These are phyloP conservation scores for Lipomyces kockii DNA, from an alignment of 805 yeast genomes.

Conservation along the genomic window DNA sequence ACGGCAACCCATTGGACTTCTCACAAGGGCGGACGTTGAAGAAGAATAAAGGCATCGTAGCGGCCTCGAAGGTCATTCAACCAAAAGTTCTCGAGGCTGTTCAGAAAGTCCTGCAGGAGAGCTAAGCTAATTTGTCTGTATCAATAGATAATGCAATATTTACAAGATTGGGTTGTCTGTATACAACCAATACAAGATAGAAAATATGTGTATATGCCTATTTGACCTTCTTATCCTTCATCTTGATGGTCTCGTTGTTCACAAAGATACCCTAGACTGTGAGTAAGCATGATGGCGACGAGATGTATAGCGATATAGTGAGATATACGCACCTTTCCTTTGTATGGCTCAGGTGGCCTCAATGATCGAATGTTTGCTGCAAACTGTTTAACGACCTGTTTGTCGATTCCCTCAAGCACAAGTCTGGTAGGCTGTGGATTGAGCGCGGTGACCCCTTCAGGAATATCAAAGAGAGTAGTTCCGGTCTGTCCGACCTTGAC, in stretches of 20 bases:
- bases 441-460: slow-evolving; percentile 71
- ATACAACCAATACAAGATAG: slow-evolving; percentile 5
- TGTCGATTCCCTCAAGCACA: slow-evolving; percentile 82
- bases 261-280: slow-evolving; percentile 72
- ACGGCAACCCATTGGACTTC: slow-evolving; percentile 75
- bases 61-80: slow-evolving; percentile 52
- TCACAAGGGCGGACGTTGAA: slow-evolving; percentile 79
- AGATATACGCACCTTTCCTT: slow-evolving; percentile 64
- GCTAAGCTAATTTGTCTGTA: not conserved
- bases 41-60: slow-evolving; percentile 89
- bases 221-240: slow-evolving; percentile 93
- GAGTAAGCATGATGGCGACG: not conserved
- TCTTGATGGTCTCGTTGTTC: slow-evolving; percentile 84
- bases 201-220: slow-evolving; percentile 44
- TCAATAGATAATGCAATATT: not conserved
- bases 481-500: slow-evolving; percentile 89
- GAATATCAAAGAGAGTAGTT: slow-evolving; percentile 75
- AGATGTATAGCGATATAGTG: not conserved
- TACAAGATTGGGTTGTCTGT: slow-evolving; percentile 1
- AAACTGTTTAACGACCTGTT: slow-evolving; percentile 82
- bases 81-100: slow-evolving; percentile 32
- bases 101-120: slow-evolving; percentile 30
- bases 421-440: slow-evolving; percentile 87
- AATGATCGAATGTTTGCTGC: slow-evolving; percentile 86
- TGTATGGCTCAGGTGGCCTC: slow-evolving; percentile 97